Evolutionary conservation across 495 filamentous ascomycete species (phyloP).

Genomic region (Podospora comata): DNA sequence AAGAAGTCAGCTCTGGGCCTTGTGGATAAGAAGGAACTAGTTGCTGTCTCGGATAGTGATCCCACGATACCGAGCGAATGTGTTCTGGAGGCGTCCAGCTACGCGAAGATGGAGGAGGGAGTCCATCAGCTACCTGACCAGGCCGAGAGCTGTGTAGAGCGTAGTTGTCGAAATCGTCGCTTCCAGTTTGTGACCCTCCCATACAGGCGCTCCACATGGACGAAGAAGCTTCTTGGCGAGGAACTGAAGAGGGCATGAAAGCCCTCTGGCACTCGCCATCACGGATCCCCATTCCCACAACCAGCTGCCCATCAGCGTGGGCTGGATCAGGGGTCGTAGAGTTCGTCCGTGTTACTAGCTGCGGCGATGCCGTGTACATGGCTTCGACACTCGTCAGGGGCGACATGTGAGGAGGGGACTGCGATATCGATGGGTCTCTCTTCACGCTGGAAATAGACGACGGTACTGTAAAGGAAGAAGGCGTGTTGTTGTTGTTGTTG

Average conservation of each 20-base stretch:
- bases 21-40: background rate
- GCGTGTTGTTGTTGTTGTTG: background rate
- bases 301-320: constrained; percentile 12
- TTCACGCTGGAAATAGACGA: background rate
- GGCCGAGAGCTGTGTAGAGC: constrained; percentile 28
- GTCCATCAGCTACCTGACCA: background rate
- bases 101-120: constrained; percentile 26
- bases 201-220: constrained; percentile 24
- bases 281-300: constrained; percentile 12
- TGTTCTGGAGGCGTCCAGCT: constrained; percentile 32
- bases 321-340: constrained; percentile 11
- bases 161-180: constrained; percentile 29
- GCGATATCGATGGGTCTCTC: constrained; percentile 6
- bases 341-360: constrained; percentile 10
- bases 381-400: constrained; percentile 16
- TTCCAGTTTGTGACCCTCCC: constrained; percentile 15
- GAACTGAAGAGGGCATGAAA: constrained; percentile 16
- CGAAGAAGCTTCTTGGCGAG: constrained; percentile 9
- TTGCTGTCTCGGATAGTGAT: constrained; percentile 13
- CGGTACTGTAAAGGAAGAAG: background rate
- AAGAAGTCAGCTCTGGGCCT: constrained; percentile 15
- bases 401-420: constrained; percentile 15
- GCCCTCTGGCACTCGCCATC: constrained; percentile 7
- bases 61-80: constrained; percentile 23
- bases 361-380: constrained; percentile 16